Evolutionary conservation across 495 filamentous ascomycete genomes (phyloP).

Genomic region (Lophiotrema nucula): DNA sequence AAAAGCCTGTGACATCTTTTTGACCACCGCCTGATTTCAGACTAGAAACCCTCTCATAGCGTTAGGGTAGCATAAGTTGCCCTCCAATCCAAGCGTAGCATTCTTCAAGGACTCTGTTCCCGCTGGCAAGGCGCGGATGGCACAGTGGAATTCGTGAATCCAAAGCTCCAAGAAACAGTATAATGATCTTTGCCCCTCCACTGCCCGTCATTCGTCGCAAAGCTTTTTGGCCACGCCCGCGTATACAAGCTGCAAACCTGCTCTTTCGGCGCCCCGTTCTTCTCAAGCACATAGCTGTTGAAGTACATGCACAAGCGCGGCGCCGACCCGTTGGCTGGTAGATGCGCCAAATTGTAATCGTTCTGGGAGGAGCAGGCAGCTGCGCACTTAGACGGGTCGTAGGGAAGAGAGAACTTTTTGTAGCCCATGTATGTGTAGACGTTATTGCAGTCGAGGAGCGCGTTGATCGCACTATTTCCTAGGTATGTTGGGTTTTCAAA

Average conservation of each 20-base stretch:
- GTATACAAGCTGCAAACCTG: conserved; percentile 1
- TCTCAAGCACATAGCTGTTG: not conserved
- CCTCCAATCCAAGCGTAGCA: too few relatives aligned
- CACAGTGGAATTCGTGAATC: too few relatives aligned
- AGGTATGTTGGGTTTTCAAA: not conserved
- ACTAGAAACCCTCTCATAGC: too few relatives aligned
- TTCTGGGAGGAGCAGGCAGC: not conserved
- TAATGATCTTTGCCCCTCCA: not conserved
- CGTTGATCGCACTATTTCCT: not conserved
- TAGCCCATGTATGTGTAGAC: not conserved
- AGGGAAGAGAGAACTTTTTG: not conserved
- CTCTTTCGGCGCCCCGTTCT: not conserved
- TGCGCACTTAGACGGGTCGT: not conserved
- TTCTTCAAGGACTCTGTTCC: too few relatives aligned
- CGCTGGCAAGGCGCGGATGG: too few relatives aligned
- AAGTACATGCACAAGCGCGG: not conserved
- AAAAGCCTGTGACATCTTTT: too few relatives aligned
- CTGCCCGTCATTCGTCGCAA: conserved; percentile 2
- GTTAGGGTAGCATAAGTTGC: too few relatives aligned
- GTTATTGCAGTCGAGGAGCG: not conserved
- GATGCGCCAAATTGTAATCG: not conserved
- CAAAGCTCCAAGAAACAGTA: not conserved
- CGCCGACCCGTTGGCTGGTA: not conserved
- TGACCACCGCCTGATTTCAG: too few relatives aligned
- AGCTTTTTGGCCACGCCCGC: not conserved